phyloP scores from a whole-genome alignment of 148 eudicot species.

The Polygonum maritimum region DNA sequence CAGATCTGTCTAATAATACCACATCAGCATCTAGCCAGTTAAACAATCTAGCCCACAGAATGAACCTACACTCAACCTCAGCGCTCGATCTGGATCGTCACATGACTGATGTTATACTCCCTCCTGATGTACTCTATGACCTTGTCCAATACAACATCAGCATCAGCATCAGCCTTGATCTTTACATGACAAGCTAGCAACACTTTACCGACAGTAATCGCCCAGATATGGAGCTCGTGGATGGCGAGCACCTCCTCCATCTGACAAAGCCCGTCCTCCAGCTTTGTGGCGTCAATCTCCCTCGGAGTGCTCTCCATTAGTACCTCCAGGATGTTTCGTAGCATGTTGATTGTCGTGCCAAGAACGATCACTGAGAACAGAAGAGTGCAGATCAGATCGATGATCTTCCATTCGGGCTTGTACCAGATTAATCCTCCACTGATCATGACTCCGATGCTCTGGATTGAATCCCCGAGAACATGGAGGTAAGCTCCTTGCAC shows the following conservation, averaged over 20 bases:
- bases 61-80: background rate
- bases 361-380: conserved; percentile 40
- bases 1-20: background rate
- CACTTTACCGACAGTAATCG: conserved; percentile 45
- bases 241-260: conserved; percentile 44
- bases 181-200: conserved; percentile 48
- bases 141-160: conserved; percentile 23
- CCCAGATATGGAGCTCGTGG: conserved; percentile 69
- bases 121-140: conserved; percentile 32
- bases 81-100: conserved; percentile 45
- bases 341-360: conserved; percentile 39
- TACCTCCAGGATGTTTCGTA: conserved; percentile 27
- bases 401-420: conserved; percentile 45
- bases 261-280: conserved; percentile 33
- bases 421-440: conserved; percentile 46
- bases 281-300: conserved; percentile 34
- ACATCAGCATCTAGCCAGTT: background rate
- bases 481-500: conserved; percentile 65
- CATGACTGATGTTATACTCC: conserved; percentile 38
- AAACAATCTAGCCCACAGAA: background rate
- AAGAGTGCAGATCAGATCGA: conserved; percentile 57
- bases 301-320: conserved; percentile 61
- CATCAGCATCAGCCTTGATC: conserved; percentile 28
- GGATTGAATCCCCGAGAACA: conserved; percentile 52
- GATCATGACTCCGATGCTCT: conserved; percentile 55